Conservation (phyloP, 495 filamentous ascomycete species). For the Physcia stellaris region DNA sequence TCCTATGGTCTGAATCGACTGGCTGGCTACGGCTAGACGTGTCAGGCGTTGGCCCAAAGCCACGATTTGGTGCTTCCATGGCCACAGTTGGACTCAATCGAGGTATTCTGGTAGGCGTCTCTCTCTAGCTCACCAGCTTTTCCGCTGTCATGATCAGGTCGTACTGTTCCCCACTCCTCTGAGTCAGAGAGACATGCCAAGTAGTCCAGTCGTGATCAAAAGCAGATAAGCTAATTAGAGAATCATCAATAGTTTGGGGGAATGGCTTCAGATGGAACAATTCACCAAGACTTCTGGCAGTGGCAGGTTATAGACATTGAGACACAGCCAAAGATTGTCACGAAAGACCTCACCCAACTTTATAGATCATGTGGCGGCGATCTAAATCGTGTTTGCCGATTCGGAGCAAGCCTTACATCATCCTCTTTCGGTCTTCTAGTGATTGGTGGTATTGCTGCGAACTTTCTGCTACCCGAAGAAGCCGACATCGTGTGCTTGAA, state of each 20-base stretch:
- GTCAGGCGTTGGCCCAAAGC: conserved; percentile 23
- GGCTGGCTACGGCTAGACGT: conserved; percentile 39
- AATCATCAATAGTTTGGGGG: too few relatives aligned
- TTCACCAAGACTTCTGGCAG: conserved; percentile 42
- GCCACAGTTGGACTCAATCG: conserved; percentile 22
- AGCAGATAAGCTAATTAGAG: too few relatives aligned
- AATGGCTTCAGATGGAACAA: conserved; percentile 41
- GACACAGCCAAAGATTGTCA: conserved; percentile 2
- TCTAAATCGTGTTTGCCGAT: conserved; percentile 12
- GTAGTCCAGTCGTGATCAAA: too few relatives aligned
- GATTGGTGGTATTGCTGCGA: conserved; percentile 28
- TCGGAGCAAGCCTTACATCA: conserved; percentile 28
- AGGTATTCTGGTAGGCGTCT: too few relatives aligned
- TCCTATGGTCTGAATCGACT: conserved; percentile 43
- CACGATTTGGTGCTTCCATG: conserved; percentile 50
- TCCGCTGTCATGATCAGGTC: too few relatives aligned
- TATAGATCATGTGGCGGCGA: background rate
- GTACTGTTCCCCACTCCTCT: too few relatives aligned
- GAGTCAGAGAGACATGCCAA: too few relatives aligned
- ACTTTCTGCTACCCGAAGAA: conserved; percentile 18
- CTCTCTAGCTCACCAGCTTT: too few relatives aligned
- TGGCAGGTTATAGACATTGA: conserved; percentile 32
- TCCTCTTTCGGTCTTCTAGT: conserved; percentile 29
- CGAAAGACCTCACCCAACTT: background rate
- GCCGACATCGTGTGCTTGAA: conserved; percentile 25